Percentiles rank a stretch among this genome's conserved stretches.
phyloP scores from a whole-genome alignment of 495 filamentous ascomycete genomes.

The Friedmanniomyces simplex region DNA sequence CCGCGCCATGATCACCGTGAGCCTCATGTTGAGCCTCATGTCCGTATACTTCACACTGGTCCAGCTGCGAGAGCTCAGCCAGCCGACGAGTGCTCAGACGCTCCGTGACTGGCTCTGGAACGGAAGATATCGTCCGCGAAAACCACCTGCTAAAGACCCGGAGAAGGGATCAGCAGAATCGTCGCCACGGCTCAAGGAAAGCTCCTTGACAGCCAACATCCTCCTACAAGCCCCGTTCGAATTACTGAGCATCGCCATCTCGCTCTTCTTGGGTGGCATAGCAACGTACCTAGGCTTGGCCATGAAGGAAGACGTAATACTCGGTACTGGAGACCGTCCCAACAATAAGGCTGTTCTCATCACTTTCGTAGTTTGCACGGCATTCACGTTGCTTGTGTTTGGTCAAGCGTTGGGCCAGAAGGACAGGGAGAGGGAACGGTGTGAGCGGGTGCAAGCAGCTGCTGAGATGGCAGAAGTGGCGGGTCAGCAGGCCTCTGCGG shows the following conservation, averaged over 20 bases:
- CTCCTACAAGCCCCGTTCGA: background rate
- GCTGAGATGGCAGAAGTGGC: background rate
- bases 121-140: background rate
- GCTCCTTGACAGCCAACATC: background rate
- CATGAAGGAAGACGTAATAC: background rate
- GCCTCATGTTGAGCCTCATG: background rate
- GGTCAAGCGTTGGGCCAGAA: background rate
- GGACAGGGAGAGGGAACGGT: background rate
- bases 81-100: background rate
- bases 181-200: background rate
- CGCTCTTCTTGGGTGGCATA: background rate
- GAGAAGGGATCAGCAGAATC: background rate
- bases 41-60: conserved; percentile 1
- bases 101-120: background rate
- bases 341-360: background rate
- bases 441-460: background rate
- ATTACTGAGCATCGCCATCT: background rate
- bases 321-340: background rate
- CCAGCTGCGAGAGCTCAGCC: background rate
- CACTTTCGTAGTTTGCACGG: background rate
- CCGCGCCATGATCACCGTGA: background rate
- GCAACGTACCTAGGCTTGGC: background rate
- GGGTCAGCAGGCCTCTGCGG: background rate
- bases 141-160: background rate
- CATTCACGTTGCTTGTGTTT: background rate